A percentile compares a stretch with the other conserved stretches of the same genome.
These are phyloP conservation scores for Copromyces sp. DNA, from an alignment of 495 filamentous ascomycete genomes.

Conservation along the genomic window DNA sequence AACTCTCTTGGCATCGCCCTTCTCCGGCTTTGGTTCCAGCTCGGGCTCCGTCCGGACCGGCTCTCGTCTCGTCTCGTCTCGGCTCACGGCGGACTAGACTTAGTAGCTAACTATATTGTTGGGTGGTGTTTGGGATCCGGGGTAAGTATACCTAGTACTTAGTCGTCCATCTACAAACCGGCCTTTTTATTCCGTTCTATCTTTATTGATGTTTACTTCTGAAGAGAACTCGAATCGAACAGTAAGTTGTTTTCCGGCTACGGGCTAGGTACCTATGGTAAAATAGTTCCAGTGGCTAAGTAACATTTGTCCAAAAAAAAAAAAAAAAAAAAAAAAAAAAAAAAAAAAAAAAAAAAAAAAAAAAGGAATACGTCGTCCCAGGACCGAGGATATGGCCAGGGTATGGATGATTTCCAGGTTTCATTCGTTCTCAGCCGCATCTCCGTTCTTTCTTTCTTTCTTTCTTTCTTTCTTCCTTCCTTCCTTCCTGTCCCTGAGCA, in stretches of 20 bases:
- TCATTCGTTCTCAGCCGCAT: too few species aligned
- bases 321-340: too few species aligned
- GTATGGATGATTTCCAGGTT: constrained; percentile 16
- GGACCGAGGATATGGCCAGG: constrained; percentile 37
- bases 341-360: too few species aligned
- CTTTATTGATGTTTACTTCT: constrained; percentile 41
- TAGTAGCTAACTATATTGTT: constrained; percentile 40
- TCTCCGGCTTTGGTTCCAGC: not conserved
- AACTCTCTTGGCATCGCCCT: constrained; percentile 10
- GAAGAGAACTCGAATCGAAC: constrained; percentile 21
- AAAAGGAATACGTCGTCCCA: constrained; percentile 33
- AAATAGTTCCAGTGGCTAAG: not conserved
- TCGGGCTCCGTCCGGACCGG: constrained; percentile 13
- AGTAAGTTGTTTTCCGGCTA: too few species aligned
- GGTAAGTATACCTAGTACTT: constrained; percentile 17
- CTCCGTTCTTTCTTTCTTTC: not conserved
- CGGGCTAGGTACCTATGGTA: not conserved
- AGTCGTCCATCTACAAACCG: not conserved
- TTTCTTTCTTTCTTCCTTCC: too few species aligned
- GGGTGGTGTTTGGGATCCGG: constrained; percentile 39
- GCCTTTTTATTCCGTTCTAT: constrained; percentile 8
- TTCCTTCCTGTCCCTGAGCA: not conserved
- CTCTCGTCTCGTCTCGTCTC: too few species aligned
- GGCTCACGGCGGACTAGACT: constrained; percentile 37
- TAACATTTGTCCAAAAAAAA: too few species aligned